Evolutionary conservation across 371 early-diverging fungal genomes (phyloP), one percentile per base, ranked within the genome.

Genomic region (Mucor sp.): DNA sequence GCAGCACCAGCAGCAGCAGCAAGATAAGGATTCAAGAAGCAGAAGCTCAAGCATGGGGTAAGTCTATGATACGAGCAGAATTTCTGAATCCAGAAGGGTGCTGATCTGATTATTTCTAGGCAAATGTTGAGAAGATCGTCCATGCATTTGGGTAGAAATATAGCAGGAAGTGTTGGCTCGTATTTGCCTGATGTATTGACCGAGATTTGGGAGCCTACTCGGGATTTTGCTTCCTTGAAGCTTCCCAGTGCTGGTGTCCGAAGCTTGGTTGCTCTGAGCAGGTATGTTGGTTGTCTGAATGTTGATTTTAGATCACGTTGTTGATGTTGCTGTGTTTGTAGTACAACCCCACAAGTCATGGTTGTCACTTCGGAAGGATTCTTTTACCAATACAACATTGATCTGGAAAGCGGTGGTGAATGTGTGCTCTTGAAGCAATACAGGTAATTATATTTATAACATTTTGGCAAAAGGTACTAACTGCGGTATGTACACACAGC

Each of bases 211-310:
- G 98, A 98, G 70, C 97, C 97, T 8, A 80, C 93, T 43, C 86
- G 99, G 17, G 96, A 98, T 77, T 97, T 97, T 80, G 97, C 97
- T 2, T 91, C 88, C 43, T 85, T 95, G 17, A 96, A 95, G 71
- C 77, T 97, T 23, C 96, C 97, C 17, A 82, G 84, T 58, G 82
- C 89, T n/a, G 91, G 93, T 66, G 86, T 89, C 12, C 93, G 89
- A 70, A 94, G 93, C 68, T 81, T 96, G 14, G 93, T 92, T 37
- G 94, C 94, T 5, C 69, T 97, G 37, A 90, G 87, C 84, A 88
- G 80, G 90, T 90, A 77, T 55, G 69, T 48, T 37, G 17, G 2
- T 48, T 14, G 15, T 30, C 11, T 39, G 25, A 32, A 65, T n/a
- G 44, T 44, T 19, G n/a, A 19, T 44, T 44, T 44, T 19, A 44